Conservation (phyloP, 106 monocot genomes). For the Dendrobium chrysotoxum region DNA sequence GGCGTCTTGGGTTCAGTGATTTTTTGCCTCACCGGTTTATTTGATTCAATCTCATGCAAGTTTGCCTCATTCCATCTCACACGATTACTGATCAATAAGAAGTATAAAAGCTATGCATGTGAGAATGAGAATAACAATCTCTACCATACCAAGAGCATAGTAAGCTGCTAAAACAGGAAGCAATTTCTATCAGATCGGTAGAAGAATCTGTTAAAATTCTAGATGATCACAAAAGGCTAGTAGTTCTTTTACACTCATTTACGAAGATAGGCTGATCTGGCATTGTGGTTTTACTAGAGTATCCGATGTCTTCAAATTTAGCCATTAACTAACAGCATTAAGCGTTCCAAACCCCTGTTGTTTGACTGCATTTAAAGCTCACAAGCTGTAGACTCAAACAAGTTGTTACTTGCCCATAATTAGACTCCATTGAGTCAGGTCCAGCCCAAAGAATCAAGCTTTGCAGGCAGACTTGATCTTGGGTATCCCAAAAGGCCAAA, state of each 20-base stretch:
- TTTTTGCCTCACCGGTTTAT: constrained; percentile 92
- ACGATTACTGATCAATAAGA: constrained; percentile 28
- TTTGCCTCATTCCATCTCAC: constrained; percentile 93
- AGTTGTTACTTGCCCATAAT: not conserved
- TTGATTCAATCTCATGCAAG: constrained; percentile 88
- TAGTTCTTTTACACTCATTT: not conserved
- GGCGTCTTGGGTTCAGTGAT: constrained; percentile 98
- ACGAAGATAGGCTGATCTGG: not conserved
- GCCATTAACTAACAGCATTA: not conserved
- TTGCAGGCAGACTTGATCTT: not conserved
- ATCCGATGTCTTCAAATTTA: not conserved
- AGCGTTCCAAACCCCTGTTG: not conserved
- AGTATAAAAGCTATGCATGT: not conserved
- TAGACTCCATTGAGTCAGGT: not conserved
- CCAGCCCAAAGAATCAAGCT: not conserved
- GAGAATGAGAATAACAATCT: not conserved
- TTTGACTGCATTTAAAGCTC: no score
- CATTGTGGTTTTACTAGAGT: not conserved
- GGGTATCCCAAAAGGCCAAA: not conserved
- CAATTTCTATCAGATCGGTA: not conserved
- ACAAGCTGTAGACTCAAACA: not conserved
- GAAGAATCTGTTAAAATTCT: not conserved
- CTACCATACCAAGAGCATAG: not conserved
- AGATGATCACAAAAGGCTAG: not conserved
- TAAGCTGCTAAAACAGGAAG: not conserved